Evolutionary conservation across 1,139 yeast species (phyloP).

Genomic region (Yamadazyma conglobata): DNA sequence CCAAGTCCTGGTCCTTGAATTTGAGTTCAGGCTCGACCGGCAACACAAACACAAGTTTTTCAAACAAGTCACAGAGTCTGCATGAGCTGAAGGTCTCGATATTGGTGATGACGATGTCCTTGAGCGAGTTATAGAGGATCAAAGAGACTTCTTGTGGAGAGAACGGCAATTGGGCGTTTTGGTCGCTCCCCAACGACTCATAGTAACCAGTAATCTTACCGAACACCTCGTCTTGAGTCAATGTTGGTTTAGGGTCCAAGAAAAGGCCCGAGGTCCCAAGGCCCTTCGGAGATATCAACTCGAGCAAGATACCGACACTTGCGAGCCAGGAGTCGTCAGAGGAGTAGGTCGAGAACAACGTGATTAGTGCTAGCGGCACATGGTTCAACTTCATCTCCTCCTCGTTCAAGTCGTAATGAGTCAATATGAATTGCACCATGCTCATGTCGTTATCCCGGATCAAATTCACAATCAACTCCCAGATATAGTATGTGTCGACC

Average conservation of each 20-base stretch:
- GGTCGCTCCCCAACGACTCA: constrained; percentile 9
- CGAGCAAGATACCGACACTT: constrained; percentile 37
- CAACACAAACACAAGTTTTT: constrained; percentile 27
- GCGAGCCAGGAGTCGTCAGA: constrained; percentile 10
- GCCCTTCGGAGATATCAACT: constrained; percentile 52
- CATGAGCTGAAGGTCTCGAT: constrained; percentile 20
- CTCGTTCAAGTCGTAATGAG: constrained; percentile 70
- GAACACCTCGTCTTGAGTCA: constrained; percentile 11
- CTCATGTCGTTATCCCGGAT: constrained; percentile 24
- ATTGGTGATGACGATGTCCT: constrained; percentile 28
- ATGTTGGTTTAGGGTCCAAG: neutral
- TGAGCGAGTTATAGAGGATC: constrained; percentile 33
- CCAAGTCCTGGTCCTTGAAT: constrained; percentile 18
- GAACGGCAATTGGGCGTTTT: constrained; percentile 36
- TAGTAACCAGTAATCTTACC: constrained; percentile 20
- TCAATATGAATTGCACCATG: constrained; percentile 56
- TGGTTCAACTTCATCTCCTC: constrained; percentile 82
- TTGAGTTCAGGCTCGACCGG: constrained; percentile 19
- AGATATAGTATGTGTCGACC: constrained; percentile 73
- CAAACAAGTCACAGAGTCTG: constrained; percentile 37
- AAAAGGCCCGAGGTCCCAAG: constrained; percentile 17
- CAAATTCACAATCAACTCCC: constrained; percentile 53
- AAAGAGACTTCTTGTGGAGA: constrained; percentile 42
- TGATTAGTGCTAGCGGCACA: constrained; percentile 64
- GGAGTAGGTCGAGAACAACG: constrained; percentile 23